Evolutionary conservation across 208 protist species (phyloP).

Genomic region (Crithidia thermophila): DNA sequence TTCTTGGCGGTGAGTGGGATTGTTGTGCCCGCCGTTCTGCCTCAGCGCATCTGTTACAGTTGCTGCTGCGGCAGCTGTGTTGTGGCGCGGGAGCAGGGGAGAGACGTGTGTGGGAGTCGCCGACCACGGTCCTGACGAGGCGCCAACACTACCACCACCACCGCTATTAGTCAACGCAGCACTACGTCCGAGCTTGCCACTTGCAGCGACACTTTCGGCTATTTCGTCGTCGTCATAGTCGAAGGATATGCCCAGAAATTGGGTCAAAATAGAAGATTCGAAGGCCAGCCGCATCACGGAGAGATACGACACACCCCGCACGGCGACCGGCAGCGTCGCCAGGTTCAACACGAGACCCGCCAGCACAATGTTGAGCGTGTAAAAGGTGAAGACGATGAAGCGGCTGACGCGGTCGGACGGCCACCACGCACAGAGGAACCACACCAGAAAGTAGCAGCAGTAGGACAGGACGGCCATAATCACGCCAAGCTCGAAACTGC

Average conservation of each 20-base stretch:
- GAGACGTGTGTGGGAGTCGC: too few relatives aligned
- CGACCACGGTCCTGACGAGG: too few relatives aligned
- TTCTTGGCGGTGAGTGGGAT: too few relatives aligned
- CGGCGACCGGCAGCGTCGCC: constrained; percentile 42
- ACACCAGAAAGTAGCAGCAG: constrained; percentile 49
- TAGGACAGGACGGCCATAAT: constrained; percentile 58
- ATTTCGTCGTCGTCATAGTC: constrained; percentile 39
- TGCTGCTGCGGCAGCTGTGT: too few relatives aligned
- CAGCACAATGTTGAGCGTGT: constrained; percentile 61
- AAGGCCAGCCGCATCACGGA: constrained; percentile 59
- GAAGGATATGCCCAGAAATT: constrained; percentile 52
- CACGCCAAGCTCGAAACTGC: constrained; percentile 53
- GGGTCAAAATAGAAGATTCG: constrained; percentile 57
- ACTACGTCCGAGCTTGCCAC: neutral
- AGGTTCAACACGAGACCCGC: constrained; percentile 70
- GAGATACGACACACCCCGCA: constrained; percentile 43
- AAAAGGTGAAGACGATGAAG: constrained; percentile 54
- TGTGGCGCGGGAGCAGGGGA: too few relatives aligned
- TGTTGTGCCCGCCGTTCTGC: too few relatives aligned
- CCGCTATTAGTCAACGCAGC: too few relatives aligned
- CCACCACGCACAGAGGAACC: constrained; percentile 47
- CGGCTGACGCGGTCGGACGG: constrained; percentile 31
- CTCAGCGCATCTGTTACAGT: too few relatives aligned
- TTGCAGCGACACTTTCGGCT: too few relatives aligned
- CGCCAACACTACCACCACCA: too few relatives aligned